phyloP scores from a whole-genome alignment of 2,329 filamentous ascomycete genomes.

The Diaporthe destruens region DNA sequence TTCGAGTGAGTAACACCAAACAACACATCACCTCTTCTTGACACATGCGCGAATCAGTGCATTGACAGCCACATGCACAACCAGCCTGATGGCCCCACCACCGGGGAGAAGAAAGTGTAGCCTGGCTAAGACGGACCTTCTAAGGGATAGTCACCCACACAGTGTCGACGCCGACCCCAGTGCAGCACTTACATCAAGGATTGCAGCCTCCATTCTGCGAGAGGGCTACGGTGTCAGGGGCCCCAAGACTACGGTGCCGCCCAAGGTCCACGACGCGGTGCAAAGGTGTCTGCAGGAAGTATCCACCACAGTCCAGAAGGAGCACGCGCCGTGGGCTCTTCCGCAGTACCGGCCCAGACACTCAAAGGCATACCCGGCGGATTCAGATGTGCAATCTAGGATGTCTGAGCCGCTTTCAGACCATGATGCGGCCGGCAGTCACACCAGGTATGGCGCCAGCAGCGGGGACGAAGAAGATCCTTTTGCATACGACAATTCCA shows the following conservation, averaged over 20 bases:
- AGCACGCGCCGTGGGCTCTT: constrained; percentile 30
- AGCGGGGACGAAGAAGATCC: constrained; percentile 36
- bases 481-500: constrained; percentile 36
- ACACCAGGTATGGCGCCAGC: not conserved
- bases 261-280: constrained; percentile 21
- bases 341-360: constrained; percentile 7
- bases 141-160: constrained; percentile 16
- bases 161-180: constrained; percentile 39
- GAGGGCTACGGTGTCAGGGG: constrained; percentile 31
- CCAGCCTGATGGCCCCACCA: constrained; percentile 40
- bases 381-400: constrained; percentile 20
- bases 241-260: constrained; percentile 6
- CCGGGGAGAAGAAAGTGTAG: constrained; percentile 35
- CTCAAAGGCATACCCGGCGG: not conserved
- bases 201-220: constrained; percentile 35
- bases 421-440: not conserved
- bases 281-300: constrained; percentile 30
- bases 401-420: constrained; percentile 3
- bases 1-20: constrained; percentile 34
- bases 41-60: not conserved
- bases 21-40: not conserved
- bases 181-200: constrained; percentile 37
- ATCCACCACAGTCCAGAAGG: constrained; percentile 11
- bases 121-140: constrained; percentile 28
- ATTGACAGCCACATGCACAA: constrained; percentile 20